Evolutionary conservation across 2,329 filamentous ascomycete species (phyloP).

Genomic region (Ophiocordyceps camponoti-leonardi): DNA sequence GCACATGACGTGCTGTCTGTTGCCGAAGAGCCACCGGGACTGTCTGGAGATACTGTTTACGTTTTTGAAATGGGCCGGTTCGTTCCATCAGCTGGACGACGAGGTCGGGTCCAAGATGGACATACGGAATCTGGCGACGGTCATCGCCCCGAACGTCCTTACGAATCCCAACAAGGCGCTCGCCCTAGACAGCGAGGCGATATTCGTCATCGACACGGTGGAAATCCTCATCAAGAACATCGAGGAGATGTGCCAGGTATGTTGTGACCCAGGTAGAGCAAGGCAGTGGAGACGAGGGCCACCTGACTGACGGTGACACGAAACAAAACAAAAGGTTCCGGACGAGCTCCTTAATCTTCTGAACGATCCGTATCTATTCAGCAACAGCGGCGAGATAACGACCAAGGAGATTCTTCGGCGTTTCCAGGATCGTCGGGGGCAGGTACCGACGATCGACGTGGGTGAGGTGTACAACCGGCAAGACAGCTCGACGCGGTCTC

Average conservation of each 20-base stretch:
- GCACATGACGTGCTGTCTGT: slow-evolving; percentile 78
- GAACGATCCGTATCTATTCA: slow-evolving; percentile 68
- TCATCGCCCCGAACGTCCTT: slow-evolving; percentile 91
- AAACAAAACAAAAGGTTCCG: slow-evolving; percentile 53
- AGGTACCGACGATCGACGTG: slow-evolving; percentile 42
- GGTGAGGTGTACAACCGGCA: slow-evolving; percentile 38
- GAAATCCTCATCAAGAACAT: slow-evolving; percentile 83
- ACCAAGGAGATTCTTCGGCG: slow-evolving; percentile 94
- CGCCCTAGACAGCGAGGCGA: slow-evolving; percentile 70
- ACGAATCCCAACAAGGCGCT: slow-evolving; percentile 50
- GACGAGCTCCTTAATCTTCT: slow-evolving; percentile 79
- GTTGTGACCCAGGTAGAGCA: slow-evolving; percentile 13
- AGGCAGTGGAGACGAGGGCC: not conserved
- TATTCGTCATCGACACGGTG: slow-evolving; percentile 84
- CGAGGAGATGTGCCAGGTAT: slow-evolving; percentile 92
- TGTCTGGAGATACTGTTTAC: slow-evolving; percentile 89
- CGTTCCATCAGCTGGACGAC: slow-evolving; percentile 93
- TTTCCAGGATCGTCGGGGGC: slow-evolving; percentile 60
- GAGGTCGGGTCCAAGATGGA: slow-evolving; percentile 98
- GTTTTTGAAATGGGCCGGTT: slow-evolving; percentile 94
- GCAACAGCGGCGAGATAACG: slow-evolving; percentile 69
- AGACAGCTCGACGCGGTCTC: slow-evolving; percentile 37
- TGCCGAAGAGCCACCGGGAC: slow-evolving; percentile 85
- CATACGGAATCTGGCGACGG: slow-evolving; percentile 88
- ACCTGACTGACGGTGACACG: not conserved